Percentiles rank a stretch among this genome's conserved stretches.
Evolutionary conservation across 768 basidiomycete genomes (phyloP).

Genomic region (Kwoniella sp.): DNA sequence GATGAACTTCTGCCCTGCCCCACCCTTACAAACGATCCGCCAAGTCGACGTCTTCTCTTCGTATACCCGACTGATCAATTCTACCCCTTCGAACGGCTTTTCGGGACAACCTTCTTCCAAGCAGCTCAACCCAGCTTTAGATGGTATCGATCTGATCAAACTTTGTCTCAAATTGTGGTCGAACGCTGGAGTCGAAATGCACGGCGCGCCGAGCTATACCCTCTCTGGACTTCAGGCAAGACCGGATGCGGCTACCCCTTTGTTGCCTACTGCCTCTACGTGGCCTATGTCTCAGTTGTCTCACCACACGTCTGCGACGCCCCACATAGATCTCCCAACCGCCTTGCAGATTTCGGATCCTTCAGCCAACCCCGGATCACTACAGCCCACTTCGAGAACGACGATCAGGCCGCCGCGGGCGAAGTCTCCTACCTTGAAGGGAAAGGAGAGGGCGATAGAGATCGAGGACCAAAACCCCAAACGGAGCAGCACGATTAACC

Average conservation of each 20-base stretch:
- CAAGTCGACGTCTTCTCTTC: slow-evolving; percentile 1
- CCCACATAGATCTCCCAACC: too few species aligned
- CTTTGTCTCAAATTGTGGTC: not conserved
- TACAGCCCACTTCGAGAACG: not conserved
- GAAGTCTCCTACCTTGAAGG: not conserved
- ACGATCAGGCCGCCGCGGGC: not conserved
- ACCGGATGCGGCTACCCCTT: too few species aligned
- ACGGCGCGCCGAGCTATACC: not conserved
- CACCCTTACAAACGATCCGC: not conserved
- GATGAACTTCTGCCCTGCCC: not conserved
- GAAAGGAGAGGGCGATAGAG: not conserved
- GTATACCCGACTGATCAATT: not conserved
- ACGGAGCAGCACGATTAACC: not conserved
- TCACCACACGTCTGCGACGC: too few species aligned
- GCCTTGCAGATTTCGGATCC: too few species aligned
- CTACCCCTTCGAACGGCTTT: not conserved
- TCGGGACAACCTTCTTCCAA: not conserved
- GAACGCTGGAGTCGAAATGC: not conserved
- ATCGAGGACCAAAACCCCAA: not conserved
- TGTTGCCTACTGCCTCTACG: too few species aligned
- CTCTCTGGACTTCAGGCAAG: not conserved
- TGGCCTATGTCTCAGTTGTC: too few species aligned
- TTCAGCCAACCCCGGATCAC: too few species aligned
- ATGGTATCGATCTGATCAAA: slow-evolving; percentile 3
- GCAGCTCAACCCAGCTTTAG: not conserved